Percentiles rank a stretch among this genome's conserved stretches.
Evolutionary conservation across 2,329 filamentous ascomycete genomes (phyloP).

Genomic region (Cladosporium cucumerinum): DNA sequence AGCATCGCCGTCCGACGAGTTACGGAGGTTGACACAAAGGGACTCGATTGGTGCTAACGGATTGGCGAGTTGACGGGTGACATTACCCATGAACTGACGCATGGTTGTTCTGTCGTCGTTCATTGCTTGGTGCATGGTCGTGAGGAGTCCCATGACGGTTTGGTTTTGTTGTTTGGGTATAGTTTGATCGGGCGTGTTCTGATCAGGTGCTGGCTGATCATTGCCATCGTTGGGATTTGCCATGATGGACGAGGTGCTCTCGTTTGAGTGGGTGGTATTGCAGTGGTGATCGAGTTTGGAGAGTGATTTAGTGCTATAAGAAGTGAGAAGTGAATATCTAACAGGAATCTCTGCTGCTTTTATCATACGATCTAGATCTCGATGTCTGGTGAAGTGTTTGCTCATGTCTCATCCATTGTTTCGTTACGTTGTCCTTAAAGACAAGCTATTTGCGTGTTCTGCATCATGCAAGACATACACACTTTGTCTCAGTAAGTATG

Average conservation of each 20-base stretch:
- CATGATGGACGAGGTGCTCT: background rate
- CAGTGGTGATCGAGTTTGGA: background rate
- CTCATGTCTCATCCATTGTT: background rate
- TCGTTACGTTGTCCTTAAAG: background rate
- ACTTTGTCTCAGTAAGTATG: slow-evolving; percentile 40
- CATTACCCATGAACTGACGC: background rate
- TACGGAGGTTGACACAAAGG: background rate
- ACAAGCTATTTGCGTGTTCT: background rate
- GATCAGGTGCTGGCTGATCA: background rate
- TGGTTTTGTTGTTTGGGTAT: background rate
- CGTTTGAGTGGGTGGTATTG: background rate
- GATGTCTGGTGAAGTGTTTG: background rate
- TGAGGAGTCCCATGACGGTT: background rate
- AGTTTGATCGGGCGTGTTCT: background rate
- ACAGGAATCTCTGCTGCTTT: background rate
- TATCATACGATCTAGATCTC: background rate
- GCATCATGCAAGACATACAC: background rate
- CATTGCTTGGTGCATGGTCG: background rate
- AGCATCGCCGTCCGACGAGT: too few species aligned
- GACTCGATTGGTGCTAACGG: background rate
- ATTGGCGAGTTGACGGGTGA: background rate
- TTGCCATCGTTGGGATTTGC: background rate
- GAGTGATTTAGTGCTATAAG: background rate
- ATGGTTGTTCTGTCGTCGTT: background rate
- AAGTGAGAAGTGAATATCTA: background rate